Evolutionary conservation across 305 asterid species (phyloP).

Genomic region (Fraxinus paxiana): DNA sequence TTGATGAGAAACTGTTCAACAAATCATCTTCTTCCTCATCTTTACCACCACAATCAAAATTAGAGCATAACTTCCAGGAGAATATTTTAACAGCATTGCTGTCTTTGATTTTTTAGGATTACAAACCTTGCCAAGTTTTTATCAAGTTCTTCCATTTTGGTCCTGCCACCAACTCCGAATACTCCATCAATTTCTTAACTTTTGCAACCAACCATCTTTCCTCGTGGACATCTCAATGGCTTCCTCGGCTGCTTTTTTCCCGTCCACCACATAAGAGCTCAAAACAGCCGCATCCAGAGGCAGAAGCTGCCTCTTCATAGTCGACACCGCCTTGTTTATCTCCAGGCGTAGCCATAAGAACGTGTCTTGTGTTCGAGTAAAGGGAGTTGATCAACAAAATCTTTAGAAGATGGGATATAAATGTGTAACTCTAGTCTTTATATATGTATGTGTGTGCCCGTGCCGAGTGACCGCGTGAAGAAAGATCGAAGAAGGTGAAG

Average conservation of each 20-base stretch:
- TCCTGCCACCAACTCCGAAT: conserved; percentile 60
- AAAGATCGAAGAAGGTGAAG: conserved; percentile 17
- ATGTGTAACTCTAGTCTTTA: neutral
- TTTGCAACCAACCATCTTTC: conserved; percentile 37
- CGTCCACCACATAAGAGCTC: conserved; percentile 33
- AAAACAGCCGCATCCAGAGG: conserved; percentile 39
- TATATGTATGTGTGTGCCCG: neutral
- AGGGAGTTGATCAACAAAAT: too few relatives aligned
- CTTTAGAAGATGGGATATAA: too few relatives aligned
- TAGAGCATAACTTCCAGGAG: conserved; percentile 66
- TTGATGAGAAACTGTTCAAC: conserved; percentile 45
- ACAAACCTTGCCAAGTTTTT: conserved; percentile 40
- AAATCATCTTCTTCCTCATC: conserved; percentile 34
- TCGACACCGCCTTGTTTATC: conserved; percentile 3
- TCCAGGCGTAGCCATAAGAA: neutral
- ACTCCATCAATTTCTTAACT: conserved; percentile 40
- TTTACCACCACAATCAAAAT: conserved; percentile 39
- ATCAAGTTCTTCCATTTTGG: conserved; percentile 66
- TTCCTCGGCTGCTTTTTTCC: neutral
- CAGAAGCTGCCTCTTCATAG: neutral
- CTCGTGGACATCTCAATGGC: conserved; percentile 14
- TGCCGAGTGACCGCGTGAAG: conserved; percentile 2
- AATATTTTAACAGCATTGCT: conserved; percentile 40
- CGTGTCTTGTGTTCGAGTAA: neutral
- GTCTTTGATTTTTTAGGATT: conserved; percentile 24